Conservation (phyloP, 768 basidiomycete genomes). For the Kwoniella shandongensis region DNA sequence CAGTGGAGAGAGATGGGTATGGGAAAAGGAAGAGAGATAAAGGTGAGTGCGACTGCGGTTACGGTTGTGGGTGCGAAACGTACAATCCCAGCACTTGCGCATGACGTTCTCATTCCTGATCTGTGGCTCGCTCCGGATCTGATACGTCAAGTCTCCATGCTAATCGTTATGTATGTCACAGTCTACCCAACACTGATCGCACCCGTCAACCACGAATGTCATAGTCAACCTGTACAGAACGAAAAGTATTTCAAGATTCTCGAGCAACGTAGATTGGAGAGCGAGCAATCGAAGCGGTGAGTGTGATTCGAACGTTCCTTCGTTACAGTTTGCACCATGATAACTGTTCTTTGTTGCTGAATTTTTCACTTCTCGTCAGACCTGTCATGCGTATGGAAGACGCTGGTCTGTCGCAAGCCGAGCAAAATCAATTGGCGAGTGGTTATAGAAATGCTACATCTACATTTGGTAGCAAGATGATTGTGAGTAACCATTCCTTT, state of each 20-base stretch:
- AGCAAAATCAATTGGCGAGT: conserved; percentile 41
- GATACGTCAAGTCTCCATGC: too few species aligned
- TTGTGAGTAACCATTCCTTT: conserved; percentile 33
- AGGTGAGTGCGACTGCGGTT: conserved; percentile 25
- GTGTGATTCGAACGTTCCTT: neutral
- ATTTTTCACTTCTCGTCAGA: conserved; percentile 12
- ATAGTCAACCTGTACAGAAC: conserved; percentile 31
- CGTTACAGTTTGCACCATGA: too few species aligned
- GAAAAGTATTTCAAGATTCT: conserved; percentile 35
- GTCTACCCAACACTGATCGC: conserved; percentile 40
- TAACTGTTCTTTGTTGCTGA: too few species aligned
- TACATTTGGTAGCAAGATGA: conserved; percentile 27
- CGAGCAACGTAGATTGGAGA: conserved; percentile 32
- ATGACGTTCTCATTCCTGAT: too few species aligned
- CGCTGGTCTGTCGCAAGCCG: conserved; percentile 25
- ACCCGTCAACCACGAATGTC: conserved; percentile 39
- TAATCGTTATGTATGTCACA: neutral
- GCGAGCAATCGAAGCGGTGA: conserved; percentile 34
- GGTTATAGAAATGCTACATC: conserved; percentile 36
- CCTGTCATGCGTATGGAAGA: conserved; percentile 38
- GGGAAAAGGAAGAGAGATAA: conserved; percentile 39
- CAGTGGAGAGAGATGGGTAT: neutral
- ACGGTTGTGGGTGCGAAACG: too few species aligned
- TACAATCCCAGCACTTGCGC: too few species aligned
- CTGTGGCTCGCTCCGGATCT: too few species aligned